Base-by-base conservation (phyloP, 768 basidiomycete genomes). In the Russula sp. region DNA sequence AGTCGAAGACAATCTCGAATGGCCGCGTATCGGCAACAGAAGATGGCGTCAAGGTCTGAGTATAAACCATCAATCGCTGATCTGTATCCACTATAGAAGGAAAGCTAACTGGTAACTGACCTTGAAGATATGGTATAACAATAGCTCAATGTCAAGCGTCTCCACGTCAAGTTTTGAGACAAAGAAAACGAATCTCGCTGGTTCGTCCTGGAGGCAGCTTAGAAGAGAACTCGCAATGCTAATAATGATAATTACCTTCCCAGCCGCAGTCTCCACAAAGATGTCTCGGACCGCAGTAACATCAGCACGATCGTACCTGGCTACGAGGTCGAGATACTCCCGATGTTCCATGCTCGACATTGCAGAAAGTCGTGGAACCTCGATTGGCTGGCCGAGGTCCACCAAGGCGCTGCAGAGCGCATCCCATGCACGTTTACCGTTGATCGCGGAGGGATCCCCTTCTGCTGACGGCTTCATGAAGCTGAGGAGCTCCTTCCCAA, bases 401-500 rank as follows among this genome's bases (percentile, higher is more conserved):
- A 93, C 89, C 2, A 93, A 79, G 16, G 89, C 77, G 35, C 83
- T 83, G 68, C 91, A 93, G 34, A 93, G 77, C 16, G 79, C 80
- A 67, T 92, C 88, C 92, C 92, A 93, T 1, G 88, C 84, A n/a
- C 82, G 82, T 72, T 90, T 93, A 5, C 88, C 88, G 22, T 78
- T 82, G 59, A 82, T 69, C 7, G 80, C 81, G 32, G 82, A 76
- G 3, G 77, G 71, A 59, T 83, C 76, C 22, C 78, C 83, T 46
- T 87, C 85, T 4, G 75, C 68, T 8, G 82, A 76, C 1, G 83
- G 78, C 64, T 83, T 85, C 16, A 84, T 80, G 11, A 85, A 78
- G 68, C 89, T 90, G 14, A 93, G 80, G 5, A 93, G 76, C 66
- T 93, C 90, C 70, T 91, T 90, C 35, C 92, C 91, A 56, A 93